These are phyloP conservation scores for Sphaerostilbella broomeana DNA, from an alignment of 2,329 filamentous ascomycete genomes.

Conservation along the genomic window DNA sequence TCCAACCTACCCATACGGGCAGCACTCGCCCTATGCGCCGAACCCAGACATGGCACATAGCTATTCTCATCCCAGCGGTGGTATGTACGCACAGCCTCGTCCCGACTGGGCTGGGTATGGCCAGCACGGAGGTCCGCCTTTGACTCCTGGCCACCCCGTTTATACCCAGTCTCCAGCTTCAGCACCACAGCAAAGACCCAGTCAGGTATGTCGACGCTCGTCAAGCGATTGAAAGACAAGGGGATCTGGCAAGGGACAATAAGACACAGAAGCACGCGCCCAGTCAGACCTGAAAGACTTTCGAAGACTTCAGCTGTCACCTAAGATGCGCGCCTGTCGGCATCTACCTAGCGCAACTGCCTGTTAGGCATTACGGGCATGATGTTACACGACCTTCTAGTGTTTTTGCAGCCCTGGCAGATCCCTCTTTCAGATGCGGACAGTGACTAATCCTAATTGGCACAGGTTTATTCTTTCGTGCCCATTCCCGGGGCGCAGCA, in stretches of 20 bases:
- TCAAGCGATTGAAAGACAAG: background rate
- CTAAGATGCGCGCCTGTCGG: too few relatives aligned
- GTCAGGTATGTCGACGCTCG: slow-evolving; percentile 47
- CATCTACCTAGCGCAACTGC: too few relatives aligned
- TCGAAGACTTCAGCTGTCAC: too few relatives aligned
- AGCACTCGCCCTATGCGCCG: slow-evolving; percentile 82
- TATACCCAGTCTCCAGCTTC: slow-evolving; percentile 51
- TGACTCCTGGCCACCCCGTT: slow-evolving; percentile 47
- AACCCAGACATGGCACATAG: slow-evolving; percentile 81
- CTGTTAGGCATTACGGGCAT: too few relatives aligned
- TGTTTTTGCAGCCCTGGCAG: background rate
- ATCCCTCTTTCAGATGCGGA: too few relatives aligned
- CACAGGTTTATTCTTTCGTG: slow-evolving; percentile 95
- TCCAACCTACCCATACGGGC: slow-evolving; percentile 77
- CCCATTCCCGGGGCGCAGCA: slow-evolving; percentile 95
- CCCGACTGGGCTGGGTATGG: slow-evolving; percentile 70
- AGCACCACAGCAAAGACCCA: slow-evolving; percentile 46
- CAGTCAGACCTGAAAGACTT: too few relatives aligned
- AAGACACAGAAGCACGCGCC: background rate
- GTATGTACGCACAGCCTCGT: slow-evolving; percentile 62
- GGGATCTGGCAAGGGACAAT: background rate
- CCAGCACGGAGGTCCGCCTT: slow-evolving; percentile 42
- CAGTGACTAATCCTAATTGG: slow-evolving; percentile 15
- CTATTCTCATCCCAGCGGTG: slow-evolving; percentile 56
- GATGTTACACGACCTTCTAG: too few relatives aligned